These are phyloP conservation scores for Bolboschoenoplectus hybrid DNA, from an alignment of 202 grass and related monocot species.

Conservation along the genomic window DNA sequence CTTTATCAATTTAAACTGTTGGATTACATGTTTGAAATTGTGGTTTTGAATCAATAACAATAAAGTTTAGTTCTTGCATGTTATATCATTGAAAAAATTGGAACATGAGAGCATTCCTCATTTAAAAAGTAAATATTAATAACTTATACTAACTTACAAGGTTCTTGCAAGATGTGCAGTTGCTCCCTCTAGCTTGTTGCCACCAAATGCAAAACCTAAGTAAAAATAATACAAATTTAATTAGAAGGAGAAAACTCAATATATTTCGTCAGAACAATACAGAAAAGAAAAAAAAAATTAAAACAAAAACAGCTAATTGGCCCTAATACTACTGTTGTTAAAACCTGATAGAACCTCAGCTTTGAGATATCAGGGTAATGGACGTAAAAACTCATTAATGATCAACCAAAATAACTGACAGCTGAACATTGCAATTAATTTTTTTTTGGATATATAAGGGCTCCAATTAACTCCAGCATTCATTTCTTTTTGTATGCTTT, in stretches of 20 bases:
- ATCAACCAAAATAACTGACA: neutral
- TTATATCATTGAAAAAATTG: neutral
- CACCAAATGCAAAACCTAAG: constrained; percentile 55
- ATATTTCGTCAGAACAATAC: neutral
- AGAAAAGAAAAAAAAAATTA: neutral
- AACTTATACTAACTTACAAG: constrained; percentile 49
- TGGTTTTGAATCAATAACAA: neutral
- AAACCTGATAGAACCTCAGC: neutral
- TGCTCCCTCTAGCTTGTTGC: constrained; percentile 60
- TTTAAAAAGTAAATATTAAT: neutral
- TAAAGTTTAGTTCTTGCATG: neutral
- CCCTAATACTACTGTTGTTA: neutral
- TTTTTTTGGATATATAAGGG: neutral
- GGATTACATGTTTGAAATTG: neutral
- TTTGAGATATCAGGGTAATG: neutral
- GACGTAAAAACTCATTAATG: neutral
- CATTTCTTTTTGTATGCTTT: neutral
- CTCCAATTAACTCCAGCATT: neutral
- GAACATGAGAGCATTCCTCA: neutral
- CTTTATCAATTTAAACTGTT: neutral
- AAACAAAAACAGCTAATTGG: neutral
- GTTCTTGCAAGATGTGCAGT: constrained; percentile 75
- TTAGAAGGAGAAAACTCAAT: constrained; percentile 38
- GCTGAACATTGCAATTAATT: neutral
- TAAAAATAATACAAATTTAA: constrained; percentile 38